Percentiles rank a stretch among this genome's conserved stretches.
Evolutionary conservation across 257 asterid species (phyloP).

Genomic region (Pogostemon cablin): DNA sequence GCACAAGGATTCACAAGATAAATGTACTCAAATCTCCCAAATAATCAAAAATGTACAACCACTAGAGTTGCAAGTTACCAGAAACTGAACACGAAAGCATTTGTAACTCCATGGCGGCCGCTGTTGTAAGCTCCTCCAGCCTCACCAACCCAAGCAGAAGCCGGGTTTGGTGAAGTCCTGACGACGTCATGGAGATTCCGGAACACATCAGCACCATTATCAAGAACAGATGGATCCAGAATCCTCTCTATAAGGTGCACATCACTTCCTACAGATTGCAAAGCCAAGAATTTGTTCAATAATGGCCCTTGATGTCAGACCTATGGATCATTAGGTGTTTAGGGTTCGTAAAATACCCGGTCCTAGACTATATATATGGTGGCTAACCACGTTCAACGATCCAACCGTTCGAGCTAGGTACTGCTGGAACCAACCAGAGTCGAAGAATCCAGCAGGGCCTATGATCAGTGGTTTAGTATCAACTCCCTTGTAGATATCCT

Average conservation of each 20-base stretch:
- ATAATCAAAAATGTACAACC: not conserved
- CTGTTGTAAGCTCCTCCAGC: slow-evolving; percentile 82
- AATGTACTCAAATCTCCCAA: not conserved
- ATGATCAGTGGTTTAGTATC: slow-evolving; percentile 38
- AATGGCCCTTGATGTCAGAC: not conserved
- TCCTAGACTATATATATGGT: slow-evolving; percentile 46
- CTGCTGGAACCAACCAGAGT: slow-evolving; percentile 39
- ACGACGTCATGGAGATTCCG: slow-evolving; percentile 41
- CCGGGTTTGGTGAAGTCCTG: slow-evolving; percentile 48
- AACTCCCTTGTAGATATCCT: slow-evolving; percentile 37
- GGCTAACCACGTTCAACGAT: slow-evolving; percentile 41
- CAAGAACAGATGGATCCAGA: slow-evolving; percentile 65
- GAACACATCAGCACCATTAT: slow-evolving; percentile 49
- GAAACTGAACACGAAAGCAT: slow-evolving; percentile 72
- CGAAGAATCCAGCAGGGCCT: slow-evolving; percentile 51
- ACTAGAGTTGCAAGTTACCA: slow-evolving; percentile 48
- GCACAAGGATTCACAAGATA: not conserved
- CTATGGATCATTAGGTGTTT: not conserved
- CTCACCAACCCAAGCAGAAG: slow-evolving; percentile 80
- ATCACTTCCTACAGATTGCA: slow-evolving; percentile 53
- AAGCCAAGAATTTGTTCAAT: not conserved
- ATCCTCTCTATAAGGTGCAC: slow-evolving; percentile 62
- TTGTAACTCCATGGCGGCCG: slow-evolving; percentile 70
- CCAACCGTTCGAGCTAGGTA: slow-evolving; percentile 38
- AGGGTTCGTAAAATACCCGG: slow-evolving; percentile 33